phyloP scores from a whole-genome alignment of 371 early-diverging fungal species.

The Haplosporangium sp. region DNA sequence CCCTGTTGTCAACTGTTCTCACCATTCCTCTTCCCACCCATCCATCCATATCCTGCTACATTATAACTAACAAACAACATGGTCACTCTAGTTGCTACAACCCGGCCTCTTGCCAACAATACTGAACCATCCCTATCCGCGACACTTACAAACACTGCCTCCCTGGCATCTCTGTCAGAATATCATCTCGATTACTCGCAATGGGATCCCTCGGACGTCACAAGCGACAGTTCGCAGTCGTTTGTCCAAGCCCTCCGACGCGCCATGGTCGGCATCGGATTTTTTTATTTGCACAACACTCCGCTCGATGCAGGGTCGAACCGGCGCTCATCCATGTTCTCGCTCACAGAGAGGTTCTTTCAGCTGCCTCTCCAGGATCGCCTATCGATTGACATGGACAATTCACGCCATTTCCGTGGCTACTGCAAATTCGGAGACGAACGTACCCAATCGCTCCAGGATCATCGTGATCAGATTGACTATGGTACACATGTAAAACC shows the following conservation, averaged over 20 bases:
- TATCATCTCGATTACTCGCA: background rate
- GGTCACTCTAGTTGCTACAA: background rate
- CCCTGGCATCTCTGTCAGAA: background rate
- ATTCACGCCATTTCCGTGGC: background rate
- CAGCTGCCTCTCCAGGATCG: background rate
- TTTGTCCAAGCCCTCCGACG: constrained; percentile 1
- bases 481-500: background rate
- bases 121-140: background rate
- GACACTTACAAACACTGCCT: background rate
- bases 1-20: too few relatives aligned
- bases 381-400: constrained; percentile 3
- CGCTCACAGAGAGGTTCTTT: background rate
- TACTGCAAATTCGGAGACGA: constrained; percentile 1
- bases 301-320: background rate
- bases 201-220: background rate
- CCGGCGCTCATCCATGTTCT: background rate
- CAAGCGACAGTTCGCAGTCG: background rate
- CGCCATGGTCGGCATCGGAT: constrained; percentile 2
- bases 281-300: background rate
- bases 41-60: background rate
- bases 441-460: background rate
- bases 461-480: constrained; percentile 1
- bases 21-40: background rate
- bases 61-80: background rate
- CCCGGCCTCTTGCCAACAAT: too few relatives aligned